phyloP scores from a whole-genome alignment of 1,284 basidiomycete genomes.

The Ceratobasidium sp. region DNA sequence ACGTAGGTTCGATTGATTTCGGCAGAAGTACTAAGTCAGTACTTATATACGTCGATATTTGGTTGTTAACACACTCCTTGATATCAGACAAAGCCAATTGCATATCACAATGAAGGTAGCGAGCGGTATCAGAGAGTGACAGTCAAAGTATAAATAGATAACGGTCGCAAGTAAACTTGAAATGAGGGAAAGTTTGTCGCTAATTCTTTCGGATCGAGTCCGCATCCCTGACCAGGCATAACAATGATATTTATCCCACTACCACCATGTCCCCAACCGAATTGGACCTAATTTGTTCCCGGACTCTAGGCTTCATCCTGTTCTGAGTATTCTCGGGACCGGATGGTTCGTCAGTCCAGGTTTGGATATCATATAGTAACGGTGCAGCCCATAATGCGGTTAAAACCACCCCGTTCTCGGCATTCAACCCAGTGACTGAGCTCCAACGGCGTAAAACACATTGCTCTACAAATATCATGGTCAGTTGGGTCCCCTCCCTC shows the following conservation, averaged over 20 bases:
- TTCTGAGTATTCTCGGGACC: not conserved
- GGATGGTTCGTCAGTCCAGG: not conserved
- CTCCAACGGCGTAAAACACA: not conserved
- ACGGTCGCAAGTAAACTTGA: no score
- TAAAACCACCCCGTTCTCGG: not conserved
- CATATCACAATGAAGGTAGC: no score
- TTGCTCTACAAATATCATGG: not conserved
- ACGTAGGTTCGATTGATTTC: no score
- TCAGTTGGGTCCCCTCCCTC: not conserved
- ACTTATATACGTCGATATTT: no score
- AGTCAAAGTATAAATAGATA: no score
- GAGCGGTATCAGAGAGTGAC: no score
- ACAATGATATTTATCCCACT: constrained; percentile 53
- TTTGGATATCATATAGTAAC: not conserved
- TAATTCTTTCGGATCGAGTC: no score
- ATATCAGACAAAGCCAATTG: no score
- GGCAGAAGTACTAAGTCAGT: no score
- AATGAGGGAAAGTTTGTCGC: no score
- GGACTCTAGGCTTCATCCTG: not conserved
- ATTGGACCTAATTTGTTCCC: not conserved
- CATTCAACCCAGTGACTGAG: not conserved
- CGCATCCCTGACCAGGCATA: no score
- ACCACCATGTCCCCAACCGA: constrained; percentile 47
- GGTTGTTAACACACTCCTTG: no score
- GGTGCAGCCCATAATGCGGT: not conserved